phyloP scores from a whole-genome alignment of 441 rosid genomes.

The Flueggea neowawraea region DNA sequence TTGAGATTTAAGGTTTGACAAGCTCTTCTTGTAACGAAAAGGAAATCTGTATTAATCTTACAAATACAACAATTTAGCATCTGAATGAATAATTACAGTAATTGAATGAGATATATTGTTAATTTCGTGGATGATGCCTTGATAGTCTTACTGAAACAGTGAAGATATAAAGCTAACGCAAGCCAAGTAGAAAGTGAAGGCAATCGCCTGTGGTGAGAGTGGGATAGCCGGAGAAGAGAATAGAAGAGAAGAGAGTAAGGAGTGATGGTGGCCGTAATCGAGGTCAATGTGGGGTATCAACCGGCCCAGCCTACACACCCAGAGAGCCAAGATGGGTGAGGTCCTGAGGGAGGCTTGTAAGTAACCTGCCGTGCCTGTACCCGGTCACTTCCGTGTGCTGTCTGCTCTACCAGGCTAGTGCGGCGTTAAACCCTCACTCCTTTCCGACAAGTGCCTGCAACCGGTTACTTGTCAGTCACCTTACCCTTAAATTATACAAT shows the following conservation, averaged over 20 bases:
- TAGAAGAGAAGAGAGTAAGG: constrained; percentile 29
- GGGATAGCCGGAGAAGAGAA: neutral
- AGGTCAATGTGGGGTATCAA: constrained; percentile 50
- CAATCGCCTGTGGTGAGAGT: constrained; percentile 9
- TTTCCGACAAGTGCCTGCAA: constrained; percentile 72
- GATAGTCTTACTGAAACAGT: too few species aligned
- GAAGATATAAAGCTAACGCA: too few species aligned
- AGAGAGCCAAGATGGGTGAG: neutral
- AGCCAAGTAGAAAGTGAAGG: neutral
- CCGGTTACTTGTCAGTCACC: constrained; percentile 49
- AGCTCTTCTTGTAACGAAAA: too few species aligned
- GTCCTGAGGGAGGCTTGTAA: constrained; percentile 6
- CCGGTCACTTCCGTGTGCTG: constrained; percentile 53
- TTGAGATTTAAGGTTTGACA: too few species aligned
- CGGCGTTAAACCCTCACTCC: constrained; percentile 36
- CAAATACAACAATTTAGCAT: too few species aligned
- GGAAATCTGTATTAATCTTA: too few species aligned
- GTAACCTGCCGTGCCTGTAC: constrained; percentile 32
- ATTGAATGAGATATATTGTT: too few species aligned
- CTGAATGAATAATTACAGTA: too few species aligned
- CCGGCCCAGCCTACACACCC: constrained; percentile 32
- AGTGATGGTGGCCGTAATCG: constrained; percentile 19
- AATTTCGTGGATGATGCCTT: too few species aligned
- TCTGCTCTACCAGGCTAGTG: constrained; percentile 22
- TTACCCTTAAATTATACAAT: constrained; percentile 10